Evolutionary conservation across 306 rosid species (phyloP), one percentile per base, ranked within the genome.

Genomic region (Begonia masoniana): DNA sequence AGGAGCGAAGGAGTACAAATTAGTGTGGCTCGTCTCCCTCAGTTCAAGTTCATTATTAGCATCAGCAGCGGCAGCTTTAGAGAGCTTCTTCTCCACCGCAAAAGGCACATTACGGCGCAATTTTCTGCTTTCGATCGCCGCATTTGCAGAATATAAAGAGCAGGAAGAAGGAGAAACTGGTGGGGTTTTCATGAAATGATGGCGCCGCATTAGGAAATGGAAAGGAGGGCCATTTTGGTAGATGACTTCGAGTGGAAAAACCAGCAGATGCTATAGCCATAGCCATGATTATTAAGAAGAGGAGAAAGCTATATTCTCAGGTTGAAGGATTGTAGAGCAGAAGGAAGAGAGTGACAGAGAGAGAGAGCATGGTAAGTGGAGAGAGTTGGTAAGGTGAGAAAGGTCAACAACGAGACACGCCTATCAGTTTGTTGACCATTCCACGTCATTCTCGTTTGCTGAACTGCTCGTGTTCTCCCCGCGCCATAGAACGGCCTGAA

Each of bases 361-460:
- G n/a, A 15, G 12, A 10, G 12, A 41, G 31, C 7, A 10, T 23
- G 59, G 52, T 42, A 52, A n/a, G 47, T 2, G 13, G 13, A 10
- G 13, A 24, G 62, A 0, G 41, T 21, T 8, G 15, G 4, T 43
- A 54, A 36, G 15, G 12, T 56, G 76, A 63, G 82, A 71, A 64
- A 58, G 89, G 94, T 57, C 52, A 68, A 68, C 67, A 83, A 76
- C 68, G 76, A 73, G 92, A 81, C 96, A 87, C 96, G 94, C 69
- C 66, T 39, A 10, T 26, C 12, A 2, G 51, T 35, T 7, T 9
- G 43, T 15, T 41, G 7, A 17, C 59, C 19, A 55, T 67, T 65
- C 76, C 73, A 62, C 84, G 77, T 70, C 67, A 63, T 65, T 26
- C 35, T 26, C 35, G 35, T 26, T 3, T 3, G 35, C 35, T 26